Percentiles rank a stretch among this genome's conserved stretches.
phyloP scores from a whole-genome alignment of 805 yeast genomes.

The Metschnikowia lunata region DNA sequence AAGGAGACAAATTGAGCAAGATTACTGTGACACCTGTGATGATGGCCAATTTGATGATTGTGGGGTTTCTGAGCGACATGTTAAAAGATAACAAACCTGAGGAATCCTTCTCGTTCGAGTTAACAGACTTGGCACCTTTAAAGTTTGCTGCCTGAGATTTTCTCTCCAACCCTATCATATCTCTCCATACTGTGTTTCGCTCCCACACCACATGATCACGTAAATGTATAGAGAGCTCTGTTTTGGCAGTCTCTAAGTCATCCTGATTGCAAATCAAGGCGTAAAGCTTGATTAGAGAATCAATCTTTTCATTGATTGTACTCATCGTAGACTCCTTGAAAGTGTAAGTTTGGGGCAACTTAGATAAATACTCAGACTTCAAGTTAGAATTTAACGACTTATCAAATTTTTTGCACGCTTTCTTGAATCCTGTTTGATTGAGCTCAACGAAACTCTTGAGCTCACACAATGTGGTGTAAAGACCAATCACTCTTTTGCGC shows the following conservation, averaged over 20 bases:
- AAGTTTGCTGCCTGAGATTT: constrained; percentile 68
- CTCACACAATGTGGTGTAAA: constrained; percentile 44
- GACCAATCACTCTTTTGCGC: constrained; percentile 42
- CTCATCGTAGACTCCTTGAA: constrained; percentile 33
- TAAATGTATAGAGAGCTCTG: constrained; percentile 53
- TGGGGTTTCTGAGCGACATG: constrained; percentile 16
- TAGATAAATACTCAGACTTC: constrained; percentile 42
- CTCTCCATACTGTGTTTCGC: constrained; percentile 53
- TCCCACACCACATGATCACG: constrained; percentile 56
- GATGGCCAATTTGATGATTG: constrained; percentile 43
- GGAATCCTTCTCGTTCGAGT: constrained; percentile 6
- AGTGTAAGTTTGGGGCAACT: constrained; percentile 42
- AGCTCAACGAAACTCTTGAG: constrained; percentile 48
- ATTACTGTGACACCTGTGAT: constrained; percentile 51
- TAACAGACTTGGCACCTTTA: constrained; percentile 3
- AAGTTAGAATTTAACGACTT: constrained; percentile 43
- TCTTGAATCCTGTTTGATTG: constrained; percentile 50
- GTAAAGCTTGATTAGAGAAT: constrained; percentile 30
- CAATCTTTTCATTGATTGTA: constrained; percentile 30
- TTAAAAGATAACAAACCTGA: constrained; percentile 15
- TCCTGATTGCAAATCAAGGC: constrained; percentile 32
- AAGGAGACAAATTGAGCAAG: constrained; percentile 52
- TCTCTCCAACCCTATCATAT: constrained; percentile 63
- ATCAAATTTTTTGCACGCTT: constrained; percentile 51
- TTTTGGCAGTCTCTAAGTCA: constrained; percentile 42